A percentile compares a stretch with the other conserved stretches of the same genome.
Evolutionary conservation across 176 grass and related monocot species (phyloP).

Genomic region (Dendrocalamus sinicus): DNA sequence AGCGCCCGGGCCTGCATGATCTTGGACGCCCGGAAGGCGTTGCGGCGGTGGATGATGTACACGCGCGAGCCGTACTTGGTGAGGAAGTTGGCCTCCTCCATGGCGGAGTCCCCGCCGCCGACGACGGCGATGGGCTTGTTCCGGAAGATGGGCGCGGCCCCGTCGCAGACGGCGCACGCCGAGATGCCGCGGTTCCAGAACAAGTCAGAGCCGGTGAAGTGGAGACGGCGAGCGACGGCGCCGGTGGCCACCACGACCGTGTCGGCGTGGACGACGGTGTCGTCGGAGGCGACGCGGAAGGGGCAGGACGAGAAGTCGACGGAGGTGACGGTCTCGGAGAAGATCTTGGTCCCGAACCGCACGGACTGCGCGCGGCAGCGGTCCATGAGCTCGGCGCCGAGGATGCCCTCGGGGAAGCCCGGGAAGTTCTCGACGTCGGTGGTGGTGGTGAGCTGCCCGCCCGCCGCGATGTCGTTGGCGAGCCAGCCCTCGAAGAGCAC

Average conservation of each 20-base stretch:
- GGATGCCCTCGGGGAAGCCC: slow-evolving; percentile 81
- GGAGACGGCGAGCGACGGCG: slow-evolving; percentile 82
- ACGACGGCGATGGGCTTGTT: slow-evolving; percentile 87
- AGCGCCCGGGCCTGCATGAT: slow-evolving; percentile 92
- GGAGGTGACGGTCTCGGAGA: slow-evolving; percentile 80
- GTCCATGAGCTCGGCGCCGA: slow-evolving; percentile 87
- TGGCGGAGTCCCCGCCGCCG: slow-evolving; percentile 93
- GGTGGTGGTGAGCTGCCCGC: slow-evolving; percentile 96
- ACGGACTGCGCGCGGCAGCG: slow-evolving; percentile 67
- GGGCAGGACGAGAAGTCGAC: slow-evolving; percentile 77
- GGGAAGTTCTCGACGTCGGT: slow-evolving; percentile 99
- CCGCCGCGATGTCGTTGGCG: slow-evolving; percentile 94
- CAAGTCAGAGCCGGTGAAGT: slow-evolving; percentile 70
- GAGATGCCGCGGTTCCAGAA: slow-evolving; percentile 97
- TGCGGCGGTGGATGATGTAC: slow-evolving; percentile 89
- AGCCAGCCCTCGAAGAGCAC: slow-evolving; percentile 92
- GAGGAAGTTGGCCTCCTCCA: slow-evolving; percentile 99
- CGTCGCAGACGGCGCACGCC: slow-evolving; percentile 96
- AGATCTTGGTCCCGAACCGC: slow-evolving; percentile 71
- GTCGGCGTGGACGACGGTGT: slow-evolving; percentile 72
- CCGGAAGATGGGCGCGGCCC: slow-evolving; percentile 87
- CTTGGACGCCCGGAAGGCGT: slow-evolving; percentile 91
- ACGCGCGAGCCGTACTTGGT: slow-evolving; percentile 93
- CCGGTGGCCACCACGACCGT: slow-evolving; percentile 78
- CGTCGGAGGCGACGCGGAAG: slow-evolving; percentile 71